Conservation (phyloP, 176 grass and related monocot genomes). For the Bonia amplexicaulis region DNA sequence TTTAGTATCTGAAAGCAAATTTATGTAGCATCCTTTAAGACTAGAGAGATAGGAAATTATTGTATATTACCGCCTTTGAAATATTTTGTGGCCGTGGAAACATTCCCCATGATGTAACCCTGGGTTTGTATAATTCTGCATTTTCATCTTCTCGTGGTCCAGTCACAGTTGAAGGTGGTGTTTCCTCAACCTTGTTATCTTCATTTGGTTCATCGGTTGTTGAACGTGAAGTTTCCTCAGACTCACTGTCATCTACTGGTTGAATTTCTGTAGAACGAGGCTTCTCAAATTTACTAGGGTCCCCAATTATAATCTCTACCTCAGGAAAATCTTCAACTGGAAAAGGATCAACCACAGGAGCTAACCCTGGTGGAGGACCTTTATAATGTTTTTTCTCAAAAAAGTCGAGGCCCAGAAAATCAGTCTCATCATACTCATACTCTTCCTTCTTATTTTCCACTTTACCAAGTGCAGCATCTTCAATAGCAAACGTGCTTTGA, state of each 20-base stretch:
- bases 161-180: slow-evolving; percentile 18
- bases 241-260: slow-evolving; percentile 11
- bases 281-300: slow-evolving; percentile 42
- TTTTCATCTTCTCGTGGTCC: slow-evolving; percentile 21
- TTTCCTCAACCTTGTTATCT: slow-evolving; percentile 6
- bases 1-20: not conserved
- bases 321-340: slow-evolving; percentile 34
- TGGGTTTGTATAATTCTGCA: slow-evolving; percentile 35
- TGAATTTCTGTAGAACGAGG: slow-evolving; percentile 18
- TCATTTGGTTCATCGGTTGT: slow-evolving; percentile 14
- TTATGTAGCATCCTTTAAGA: not conserved
- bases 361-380: slow-evolving; percentile 38
- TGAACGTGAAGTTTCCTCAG: slow-evolving; percentile 22
- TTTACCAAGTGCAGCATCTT: slow-evolving; percentile 26
- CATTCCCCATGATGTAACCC: slow-evolving; percentile 48
- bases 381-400: slow-evolving; percentile 50
- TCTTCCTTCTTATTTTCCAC: slow-evolving; percentile 25
- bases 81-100: slow-evolving; percentile 53
- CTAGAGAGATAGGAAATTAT: not conserved
- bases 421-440: slow-evolving; percentile 32
- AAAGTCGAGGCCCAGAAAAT: slow-evolving; percentile 54
- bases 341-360: slow-evolving; percentile 28
- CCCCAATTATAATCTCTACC: slow-evolving; percentile 53
- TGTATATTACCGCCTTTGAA: slow-evolving; percentile 47
- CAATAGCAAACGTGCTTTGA: slow-evolving; percentile 20